A percentile compares a stretch with the other conserved stretches of the same genome.
phyloP scores from a whole-genome alignment of 257 asterid species.

The Ballota nigra region DNA sequence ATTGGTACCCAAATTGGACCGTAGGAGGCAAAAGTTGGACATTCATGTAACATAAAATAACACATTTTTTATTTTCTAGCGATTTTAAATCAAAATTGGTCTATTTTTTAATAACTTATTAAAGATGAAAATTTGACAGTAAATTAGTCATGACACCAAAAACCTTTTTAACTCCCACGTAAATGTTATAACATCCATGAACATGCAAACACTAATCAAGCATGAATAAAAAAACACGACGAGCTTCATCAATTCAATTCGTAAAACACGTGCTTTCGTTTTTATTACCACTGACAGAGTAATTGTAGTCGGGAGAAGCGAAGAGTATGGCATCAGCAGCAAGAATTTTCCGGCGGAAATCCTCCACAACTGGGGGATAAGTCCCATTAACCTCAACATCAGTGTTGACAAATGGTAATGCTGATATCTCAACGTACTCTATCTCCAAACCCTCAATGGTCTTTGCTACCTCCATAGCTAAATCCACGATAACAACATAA shows the following conservation, averaged over 20 bases:
- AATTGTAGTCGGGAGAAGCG: background rate
- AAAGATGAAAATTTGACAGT: too few species aligned
- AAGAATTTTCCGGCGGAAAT: background rate
- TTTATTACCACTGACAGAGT: background rate
- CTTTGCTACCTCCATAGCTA: constrained; percentile 57
- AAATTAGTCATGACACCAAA: too few species aligned
- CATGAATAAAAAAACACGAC: background rate
- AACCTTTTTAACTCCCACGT: too few species aligned
- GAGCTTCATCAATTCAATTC: background rate
- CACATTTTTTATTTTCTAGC: too few species aligned
- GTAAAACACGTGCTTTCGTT: background rate
- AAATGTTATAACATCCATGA: background rate
- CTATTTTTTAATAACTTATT: too few species aligned
- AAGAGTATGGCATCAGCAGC: background rate
- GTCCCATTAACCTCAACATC: background rate
- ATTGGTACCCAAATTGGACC: too few species aligned
- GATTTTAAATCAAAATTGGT: too few species aligned
- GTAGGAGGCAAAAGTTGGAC: too few species aligned
- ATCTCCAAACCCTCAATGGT: constrained; percentile 59
- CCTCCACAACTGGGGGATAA: background rate
- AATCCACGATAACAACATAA: background rate
- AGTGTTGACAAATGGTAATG: background rate
- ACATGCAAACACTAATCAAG: background rate
- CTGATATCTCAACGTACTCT: constrained; percentile 49
- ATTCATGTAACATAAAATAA: too few species aligned